Evolutionary conservation across 768 basidiomycete genomes (phyloP), one percentile per base, ranked within the genome.

Genomic region (Rickenella mellea): DNA sequence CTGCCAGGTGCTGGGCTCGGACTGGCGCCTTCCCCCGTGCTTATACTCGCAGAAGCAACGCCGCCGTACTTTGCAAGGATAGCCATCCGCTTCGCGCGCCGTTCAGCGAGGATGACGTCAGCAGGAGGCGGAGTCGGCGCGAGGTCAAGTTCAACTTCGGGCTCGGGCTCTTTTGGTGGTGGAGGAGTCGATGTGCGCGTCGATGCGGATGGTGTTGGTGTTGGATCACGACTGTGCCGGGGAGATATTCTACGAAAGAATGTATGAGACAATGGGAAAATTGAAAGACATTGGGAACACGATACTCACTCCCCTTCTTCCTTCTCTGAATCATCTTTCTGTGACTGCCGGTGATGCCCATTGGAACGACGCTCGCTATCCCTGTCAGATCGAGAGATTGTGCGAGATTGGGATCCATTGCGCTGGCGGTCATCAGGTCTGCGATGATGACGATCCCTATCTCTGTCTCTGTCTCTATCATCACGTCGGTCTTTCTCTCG

Each of bases 271-370:
- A 15, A 33, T 27, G 36, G 14, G 30, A 42, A 40, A 48, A 40
- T 36, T 19, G 8, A 32, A 28, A 19, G 28, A 27, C 38, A 41
- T 41, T 41, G 48, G 56, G 19, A 36, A 6, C 51, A 60, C 59
- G 59, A 68, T 52, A 91, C 91, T 84, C 64, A 93, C 89, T 94
- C 91, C 70, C 86, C 90, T 71, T 93, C 91, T 66, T 91, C 86
- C 58, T 63, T 82, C 50, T 88, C 86, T 10, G 76, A 74, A 40
- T 73, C 73, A 10, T 59, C 50, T 37, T 45, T 56, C 4, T 46
- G 9, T 28, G 30, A 0, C 41, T 43, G 31, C 48, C 44, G 30
- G 32, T 50, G 41, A 45, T 53, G 26, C 63, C 57, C 32, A 59
- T 53, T 17, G 51, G 44, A 25, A 17, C 40, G 46, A 22, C 48